Evolutionary conservation across 768 basidiomycete genomes (phyloP).

Genomic region (Rhodotorula graminis): DNA sequence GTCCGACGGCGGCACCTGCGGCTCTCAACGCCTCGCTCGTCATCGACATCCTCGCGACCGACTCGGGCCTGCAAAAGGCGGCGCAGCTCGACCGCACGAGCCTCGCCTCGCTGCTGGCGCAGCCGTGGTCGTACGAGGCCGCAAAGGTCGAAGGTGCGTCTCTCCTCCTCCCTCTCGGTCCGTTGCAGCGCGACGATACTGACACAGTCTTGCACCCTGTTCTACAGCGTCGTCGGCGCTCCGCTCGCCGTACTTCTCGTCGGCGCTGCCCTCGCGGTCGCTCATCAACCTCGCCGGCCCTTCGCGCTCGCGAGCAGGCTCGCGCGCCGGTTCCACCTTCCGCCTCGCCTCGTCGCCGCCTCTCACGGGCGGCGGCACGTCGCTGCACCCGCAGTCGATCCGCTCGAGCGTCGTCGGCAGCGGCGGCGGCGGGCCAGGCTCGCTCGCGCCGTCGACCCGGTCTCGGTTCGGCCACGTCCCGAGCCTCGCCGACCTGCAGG

Average conservation of each 20-base stretch:
- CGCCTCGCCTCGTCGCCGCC: conserved; percentile 10
- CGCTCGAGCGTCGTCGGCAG: neutral
- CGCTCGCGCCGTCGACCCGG: neutral
- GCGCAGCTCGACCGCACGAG: conserved; percentile 8
- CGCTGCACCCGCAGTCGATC: neutral
- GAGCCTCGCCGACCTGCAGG: conserved; percentile 21
- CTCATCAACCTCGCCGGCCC: conserved; percentile 13
- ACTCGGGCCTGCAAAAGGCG: conserved; percentile 5
- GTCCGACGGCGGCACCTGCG: no score
- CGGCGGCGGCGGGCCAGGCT: neutral
- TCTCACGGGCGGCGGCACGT: neutral
- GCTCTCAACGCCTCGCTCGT: neutral
- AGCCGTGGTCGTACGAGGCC: conserved; percentile 2
- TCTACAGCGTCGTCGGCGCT: neutral
- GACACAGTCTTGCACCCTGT: no score
- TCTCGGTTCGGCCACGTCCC: conserved; percentile 3
- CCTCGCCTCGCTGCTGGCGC: neutral
- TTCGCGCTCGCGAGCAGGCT: neutral
- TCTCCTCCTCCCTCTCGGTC: no score
- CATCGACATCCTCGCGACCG: conserved; percentile 19
- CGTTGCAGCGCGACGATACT: no score
- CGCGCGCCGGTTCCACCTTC: neutral
- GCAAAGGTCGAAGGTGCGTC: conserved; percentile 1
- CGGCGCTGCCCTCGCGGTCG: conserved; percentile 8
- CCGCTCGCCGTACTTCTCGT: conserved; percentile 3